A percentile compares a stretch with the other conserved stretches of the same genome.
Conservation (phyloP, 331 rosid species). For the Pyracantha coccinea region DNA sequence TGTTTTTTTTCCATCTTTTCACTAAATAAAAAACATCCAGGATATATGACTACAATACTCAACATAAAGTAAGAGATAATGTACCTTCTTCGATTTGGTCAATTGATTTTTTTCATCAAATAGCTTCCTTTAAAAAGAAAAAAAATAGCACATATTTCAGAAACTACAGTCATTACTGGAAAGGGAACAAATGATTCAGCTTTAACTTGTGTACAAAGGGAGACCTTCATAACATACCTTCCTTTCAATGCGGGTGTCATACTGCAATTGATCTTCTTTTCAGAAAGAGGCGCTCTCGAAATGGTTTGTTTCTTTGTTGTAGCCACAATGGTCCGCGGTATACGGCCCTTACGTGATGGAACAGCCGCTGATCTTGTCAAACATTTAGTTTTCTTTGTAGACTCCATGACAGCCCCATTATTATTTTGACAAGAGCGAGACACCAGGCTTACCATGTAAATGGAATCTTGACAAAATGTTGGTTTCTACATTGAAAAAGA, state of each 20-base stretch:
- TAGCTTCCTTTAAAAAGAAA: slow-evolving; percentile 52
- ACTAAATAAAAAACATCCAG: neutral
- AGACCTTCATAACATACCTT: slow-evolving; percentile 40
- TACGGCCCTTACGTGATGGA: slow-evolving; percentile 33
- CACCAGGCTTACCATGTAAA: slow-evolving; percentile 62
- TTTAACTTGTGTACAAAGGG: neutral
- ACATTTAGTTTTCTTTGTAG: slow-evolving; percentile 32
- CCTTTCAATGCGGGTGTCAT: slow-evolving; percentile 32
- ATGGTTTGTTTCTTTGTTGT: slow-evolving; percentile 33
- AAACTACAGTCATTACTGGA: neutral
- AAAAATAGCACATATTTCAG: neutral
- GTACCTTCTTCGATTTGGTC: slow-evolving; percentile 58
- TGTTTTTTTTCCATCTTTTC: neutral
- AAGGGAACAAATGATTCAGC: neutral
- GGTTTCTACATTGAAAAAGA: slow-evolving; percentile 40
- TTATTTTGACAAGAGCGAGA: slow-evolving; percentile 56
- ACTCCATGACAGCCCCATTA: slow-evolving; percentile 10
- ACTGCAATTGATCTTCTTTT: slow-evolving; percentile 34
- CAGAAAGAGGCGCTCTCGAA: slow-evolving; percentile 26
- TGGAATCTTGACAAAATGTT: slow-evolving; percentile 70
- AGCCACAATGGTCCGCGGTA: slow-evolving; percentile 30
- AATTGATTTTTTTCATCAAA: slow-evolving; percentile 39
- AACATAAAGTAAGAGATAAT: neutral
- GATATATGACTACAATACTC: neutral
- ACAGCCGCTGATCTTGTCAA: slow-evolving; percentile 17